Evolutionary conservation across 805 yeast genomes (phyloP).

Genomic region (Wickerhamomyces kurtzmanii): DNA sequence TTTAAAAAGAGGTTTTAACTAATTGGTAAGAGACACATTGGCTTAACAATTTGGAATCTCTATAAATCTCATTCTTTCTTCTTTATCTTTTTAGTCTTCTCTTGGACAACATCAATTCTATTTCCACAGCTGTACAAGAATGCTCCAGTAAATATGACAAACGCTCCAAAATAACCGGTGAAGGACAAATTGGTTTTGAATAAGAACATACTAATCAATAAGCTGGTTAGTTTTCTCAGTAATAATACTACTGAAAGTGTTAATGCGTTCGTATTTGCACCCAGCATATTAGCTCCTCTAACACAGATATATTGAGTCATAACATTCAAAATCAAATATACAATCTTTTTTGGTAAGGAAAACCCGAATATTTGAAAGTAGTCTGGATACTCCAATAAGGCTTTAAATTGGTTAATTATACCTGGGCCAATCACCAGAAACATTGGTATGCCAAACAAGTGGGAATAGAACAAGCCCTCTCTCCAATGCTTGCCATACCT

Average conservation of each 20-base stretch:
- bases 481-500: conserved; percentile 53
- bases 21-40: too few species aligned
- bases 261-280: conserved; percentile 48
- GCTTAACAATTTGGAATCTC: too few species aligned
- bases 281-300: conserved; percentile 55
- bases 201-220: conserved; percentile 42
- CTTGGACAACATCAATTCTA: conserved; percentile 16
- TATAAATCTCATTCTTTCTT: conserved; percentile 17
- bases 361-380: conserved; percentile 9
- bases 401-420: conserved; percentile 21
- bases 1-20: too few species aligned
- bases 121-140: conserved; percentile 29
- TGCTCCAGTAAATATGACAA: conserved; percentile 47
- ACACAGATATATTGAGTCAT: conserved; percentile 54
- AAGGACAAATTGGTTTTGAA: conserved; percentile 35
- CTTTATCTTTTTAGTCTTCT: conserved; percentile 22
- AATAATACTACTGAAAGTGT: conserved; percentile 53
- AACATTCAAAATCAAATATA: conserved; percentile 30
- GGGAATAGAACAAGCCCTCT: conserved; percentile 55
- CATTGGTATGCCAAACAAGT: conserved; percentile 44
- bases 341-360: conserved; percentile 15
- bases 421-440: conserved; percentile 27
- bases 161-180: conserved; percentile 35
- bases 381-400: conserved; percentile 12
- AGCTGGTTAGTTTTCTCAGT: conserved; percentile 51